phyloP scores from a whole-genome alignment of 345 rosid species.

The Raphanus raphanistrum region DNA sequence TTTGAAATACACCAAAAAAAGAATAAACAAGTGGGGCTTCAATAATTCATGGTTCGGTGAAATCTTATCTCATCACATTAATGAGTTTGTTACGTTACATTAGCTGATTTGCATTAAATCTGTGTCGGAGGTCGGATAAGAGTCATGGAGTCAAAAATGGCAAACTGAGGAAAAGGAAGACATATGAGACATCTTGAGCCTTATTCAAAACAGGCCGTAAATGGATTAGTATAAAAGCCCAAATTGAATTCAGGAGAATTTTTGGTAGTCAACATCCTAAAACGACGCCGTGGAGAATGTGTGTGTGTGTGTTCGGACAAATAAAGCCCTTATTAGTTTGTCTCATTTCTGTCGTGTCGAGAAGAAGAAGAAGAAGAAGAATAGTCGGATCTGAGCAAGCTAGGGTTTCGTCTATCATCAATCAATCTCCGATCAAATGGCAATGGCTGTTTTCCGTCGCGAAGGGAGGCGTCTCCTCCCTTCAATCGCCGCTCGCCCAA shows the following conservation, averaged over 20 bases:
- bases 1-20: not conserved
- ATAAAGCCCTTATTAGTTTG: constrained; percentile 23
- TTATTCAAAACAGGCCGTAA: not conserved
- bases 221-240: not conserved
- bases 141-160: not conserved
- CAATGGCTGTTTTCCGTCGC: constrained; percentile 6
- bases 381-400: constrained; percentile 33
- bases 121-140: not conserved
- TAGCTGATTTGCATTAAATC: not conserved
- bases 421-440: not conserved
- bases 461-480: constrained; percentile 9
- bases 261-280: not conserved
- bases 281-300: constrained; percentile 21
- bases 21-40: constrained; percentile 1
- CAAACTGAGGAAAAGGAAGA: not conserved
- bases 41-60: not conserved
- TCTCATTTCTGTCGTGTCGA: constrained; percentile 28
- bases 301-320: not conserved
- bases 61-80: constrained; percentile 1
- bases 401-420: constrained; percentile 26
- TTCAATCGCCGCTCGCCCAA: constrained; percentile 2
- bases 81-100: constrained; percentile 22
- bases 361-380: not conserved
- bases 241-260: constrained; percentile 9
- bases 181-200: not conserved